Evolutionary conservation across 805 yeast genomes (phyloP).

Genomic region (Novakomyces olei): DNA sequence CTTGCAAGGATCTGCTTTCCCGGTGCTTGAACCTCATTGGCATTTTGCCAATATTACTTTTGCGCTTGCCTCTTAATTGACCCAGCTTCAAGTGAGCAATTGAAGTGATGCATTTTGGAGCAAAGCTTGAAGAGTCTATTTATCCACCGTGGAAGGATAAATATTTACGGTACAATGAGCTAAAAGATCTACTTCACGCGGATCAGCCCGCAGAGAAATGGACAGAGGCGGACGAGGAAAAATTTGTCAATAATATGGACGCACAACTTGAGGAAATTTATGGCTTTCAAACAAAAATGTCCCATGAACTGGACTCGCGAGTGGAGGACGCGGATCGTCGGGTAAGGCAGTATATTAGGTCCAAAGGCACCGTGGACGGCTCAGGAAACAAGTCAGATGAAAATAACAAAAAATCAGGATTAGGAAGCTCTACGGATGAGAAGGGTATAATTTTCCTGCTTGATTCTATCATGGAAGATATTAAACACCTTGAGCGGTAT

Average conservation of each 20-base stretch:
- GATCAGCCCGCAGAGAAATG: constrained; percentile 23
- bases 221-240: constrained; percentile 62
- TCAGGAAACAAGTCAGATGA: too few species aligned
- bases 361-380: too few species aligned
- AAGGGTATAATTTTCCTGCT: too few species aligned
- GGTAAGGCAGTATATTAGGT: constrained; percentile 32
- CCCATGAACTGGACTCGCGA: constrained; percentile 26
- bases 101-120: constrained; percentile 56
- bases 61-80: too few species aligned
- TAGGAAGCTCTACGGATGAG: too few species aligned
- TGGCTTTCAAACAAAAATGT: constrained; percentile 58
- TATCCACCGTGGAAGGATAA: constrained; percentile 85
- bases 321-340: constrained; percentile 30
- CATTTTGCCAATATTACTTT: too few species aligned
- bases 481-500: constrained; percentile 75
- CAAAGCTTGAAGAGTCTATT: constrained; percentile 54
- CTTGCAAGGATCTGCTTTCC: too few species aligned
- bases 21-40: too few species aligned
- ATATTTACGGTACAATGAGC: constrained; percentile 76
- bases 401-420: too few species aligned
- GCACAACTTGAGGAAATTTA: constrained; percentile 78
- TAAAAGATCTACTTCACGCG: constrained; percentile 58
- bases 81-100: not conserved
- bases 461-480: constrained; percentile 52
- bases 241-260: constrained; percentile 54